Evolutionary conservation across 352 stramenopile species (phyloP), one percentile per base, ranked within the genome.

Genomic region (Phytophthora macrochlamydospora): DNA sequence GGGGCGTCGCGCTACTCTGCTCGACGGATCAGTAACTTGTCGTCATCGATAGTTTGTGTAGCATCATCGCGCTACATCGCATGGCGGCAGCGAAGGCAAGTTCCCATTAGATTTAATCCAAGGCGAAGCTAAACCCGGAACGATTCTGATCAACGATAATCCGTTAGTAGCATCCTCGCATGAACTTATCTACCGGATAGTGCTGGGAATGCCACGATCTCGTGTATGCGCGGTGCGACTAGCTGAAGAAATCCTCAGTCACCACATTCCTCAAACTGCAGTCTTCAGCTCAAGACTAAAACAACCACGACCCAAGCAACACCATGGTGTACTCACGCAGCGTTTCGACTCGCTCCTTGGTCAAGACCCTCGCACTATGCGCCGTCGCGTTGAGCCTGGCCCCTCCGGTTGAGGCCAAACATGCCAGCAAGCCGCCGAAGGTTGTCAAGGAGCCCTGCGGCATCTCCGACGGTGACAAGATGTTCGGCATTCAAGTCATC

Each of bases 1-100:
- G 85, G 4, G 86, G 85, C 18, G 86, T 93, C 32, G 86, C 86
- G n/a, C 52, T 94, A 51, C 70, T 94, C 14, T 92, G 83, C 62
- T 77, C 78, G 1, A 80, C 76, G 0, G 80, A 89, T 35, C 76
- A 83, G 18, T 89, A 80, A 50, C 32, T 58, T 31, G 14, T 33
- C 8, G 12, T 46, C 40, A 46, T 46, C 18, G 18, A 24, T 24
- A 24, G 18, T 24, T 24, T 24, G 18, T 24, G 3, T 99, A 99
- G 71, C 94, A 99, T n/a, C n/a, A n/a, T n/a, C n/a, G n/a, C n/a
- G 18, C 18, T 24, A 24, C 18, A 24, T 24, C 18, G 18, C 18
- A 24, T 24, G 18, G 18, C 18, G 18, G 18, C 18, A 24, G 18
- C 18, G 18, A 24, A 24, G 18, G 18, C 18, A 24, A 24, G 18